Conservation (phyloP, 768 basidiomycete genomes). For the Cyclocybe aegerita region DNA sequence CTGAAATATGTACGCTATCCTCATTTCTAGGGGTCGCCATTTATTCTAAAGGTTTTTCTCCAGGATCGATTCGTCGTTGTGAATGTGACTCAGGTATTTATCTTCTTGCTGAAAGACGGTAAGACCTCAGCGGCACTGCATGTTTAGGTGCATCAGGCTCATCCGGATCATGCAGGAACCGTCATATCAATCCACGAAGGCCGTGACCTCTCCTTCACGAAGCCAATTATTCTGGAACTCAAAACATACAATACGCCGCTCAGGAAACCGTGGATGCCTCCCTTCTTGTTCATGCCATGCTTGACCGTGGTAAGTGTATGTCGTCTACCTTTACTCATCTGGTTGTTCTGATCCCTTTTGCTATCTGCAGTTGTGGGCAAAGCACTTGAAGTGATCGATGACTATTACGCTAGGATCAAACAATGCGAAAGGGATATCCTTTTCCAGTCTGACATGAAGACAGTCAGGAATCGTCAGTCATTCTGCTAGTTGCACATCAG, state of each 20-base stretch:
- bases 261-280: conserved; percentile 62
- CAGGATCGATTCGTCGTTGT: conserved; percentile 24
- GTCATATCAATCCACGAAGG: conserved; percentile 59
- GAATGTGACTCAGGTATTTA: conserved; percentile 58
- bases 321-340: neutral
- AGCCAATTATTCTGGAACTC: conserved; percentile 56
- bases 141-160: neutral
- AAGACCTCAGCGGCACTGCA: conserved; percentile 10
- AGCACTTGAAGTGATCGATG: conserved; percentile 65
- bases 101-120: conserved; percentile 71
- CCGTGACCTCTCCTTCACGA: conserved; percentile 45
- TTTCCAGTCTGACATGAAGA: conserved; percentile 57
- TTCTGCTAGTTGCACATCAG: neutral
- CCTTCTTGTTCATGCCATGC: conserved; percentile 64
- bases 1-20: too few relatives aligned
- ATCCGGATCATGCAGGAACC: conserved; percentile 41
- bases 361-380: conserved; percentile 58
- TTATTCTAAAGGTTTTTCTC: too few relatives aligned
- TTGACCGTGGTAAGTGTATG: conserved; percentile 50
- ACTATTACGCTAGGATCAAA: conserved; percentile 62
- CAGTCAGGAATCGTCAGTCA: conserved; percentile 55
- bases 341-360: neutral
- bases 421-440: conserved; percentile 62
- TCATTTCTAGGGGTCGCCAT: too few relatives aligned
- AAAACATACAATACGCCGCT: conserved; percentile 58